A percentile compares a stretch with the other conserved stretches of the same genome.
phyloP scores from a whole-genome alignment of 352 stramenopile genomes.

The Phytophthora sp. region DNA sequence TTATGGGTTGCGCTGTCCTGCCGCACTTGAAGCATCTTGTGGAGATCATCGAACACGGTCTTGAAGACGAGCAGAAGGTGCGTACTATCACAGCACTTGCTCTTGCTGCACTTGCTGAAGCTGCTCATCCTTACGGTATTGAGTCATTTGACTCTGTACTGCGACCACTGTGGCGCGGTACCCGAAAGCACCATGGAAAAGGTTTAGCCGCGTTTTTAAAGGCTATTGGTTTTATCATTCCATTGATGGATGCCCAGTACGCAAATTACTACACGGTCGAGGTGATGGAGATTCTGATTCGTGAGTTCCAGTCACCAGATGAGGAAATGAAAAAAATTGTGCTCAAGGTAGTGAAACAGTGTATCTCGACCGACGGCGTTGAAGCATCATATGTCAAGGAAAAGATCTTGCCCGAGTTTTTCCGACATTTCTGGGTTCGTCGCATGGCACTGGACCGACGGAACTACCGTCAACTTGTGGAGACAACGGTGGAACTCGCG shows the following conservation, averaged over 20 bases:
- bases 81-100: constrained; percentile 98
- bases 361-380: constrained; percentile 98
- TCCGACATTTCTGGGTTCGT: constrained; percentile 99
- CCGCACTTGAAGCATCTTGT: constrained; percentile 98
- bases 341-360: constrained; percentile 98
- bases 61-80: constrained; percentile 99
- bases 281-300: constrained; percentile 99
- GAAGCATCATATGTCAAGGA: constrained; percentile 98
- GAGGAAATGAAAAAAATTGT: constrained; percentile 99
- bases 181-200: constrained; percentile 97
- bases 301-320: constrained; percentile 98
- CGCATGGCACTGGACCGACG: constrained; percentile 97
- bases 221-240: constrained; percentile 99
- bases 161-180: constrained; percentile 97
- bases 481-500: constrained; percentile 98
- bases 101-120: constrained; percentile 97
- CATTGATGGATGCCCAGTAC: constrained; percentile 99
- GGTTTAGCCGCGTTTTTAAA: constrained; percentile 98
- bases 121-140: constrained; percentile 98
- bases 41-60: constrained; percentile 97
- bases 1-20: constrained; percentile 98
- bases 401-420: constrained; percentile 98
- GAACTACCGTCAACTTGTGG: constrained; percentile 99
- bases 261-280: constrained; percentile 99
- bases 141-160: constrained; percentile 99